Base-by-base conservation (phyloP, 192 early-diverging fungal genomes). In the Chytriomyces sp. region DNA sequence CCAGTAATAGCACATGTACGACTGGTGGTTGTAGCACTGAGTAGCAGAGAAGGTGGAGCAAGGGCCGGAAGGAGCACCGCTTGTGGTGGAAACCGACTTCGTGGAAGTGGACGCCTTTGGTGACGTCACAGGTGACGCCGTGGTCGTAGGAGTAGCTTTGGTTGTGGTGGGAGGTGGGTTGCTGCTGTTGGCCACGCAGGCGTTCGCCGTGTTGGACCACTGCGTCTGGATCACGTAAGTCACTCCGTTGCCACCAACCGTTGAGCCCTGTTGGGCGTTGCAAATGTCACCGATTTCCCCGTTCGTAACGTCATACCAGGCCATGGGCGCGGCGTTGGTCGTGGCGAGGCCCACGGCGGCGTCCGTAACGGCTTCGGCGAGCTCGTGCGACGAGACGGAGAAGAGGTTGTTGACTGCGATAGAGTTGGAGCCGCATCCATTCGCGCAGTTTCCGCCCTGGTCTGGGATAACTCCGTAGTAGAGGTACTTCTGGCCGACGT, bases 391-490 rank as follows among this genome's bases (percentile, higher is more conserved):
- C 25, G 74, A 60, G 19, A 76, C 69, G 26, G 53, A 36, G n/a
- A n/a, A 37, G 5, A 76, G 19, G 49, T 72, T 70, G 12, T 68
- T 37, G 12, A 72, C 55, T 8, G 63, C 22, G 26, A 12, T 49
- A 8, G 49, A 28, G 28, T 44, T 34, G 10, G 28, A 60, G 25
- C 68, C 68, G 52, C 77, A 76, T 33, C 68, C 38, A 59, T 34
- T 19, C 10, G 41, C n/a, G 38, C 74, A 78, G 44, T 30, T 14
- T 3, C 58, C 68, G 1, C 57, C 36, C 37, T 72, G 73, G 49
- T 78, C 77, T 19, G 77, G 77, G 25, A 78, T 70, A 17, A 78
- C 67, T 28, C 67, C 72, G 49, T 78, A 78, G 31, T 57, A 78
- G 6, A 71, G 26, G 40, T 72, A 72, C 34, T 37, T 17, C 19